These are phyloP conservation scores for Pelargonium nanum DNA, from an alignment of 345 rosid genomes.

Conservation along the genomic window DNA sequence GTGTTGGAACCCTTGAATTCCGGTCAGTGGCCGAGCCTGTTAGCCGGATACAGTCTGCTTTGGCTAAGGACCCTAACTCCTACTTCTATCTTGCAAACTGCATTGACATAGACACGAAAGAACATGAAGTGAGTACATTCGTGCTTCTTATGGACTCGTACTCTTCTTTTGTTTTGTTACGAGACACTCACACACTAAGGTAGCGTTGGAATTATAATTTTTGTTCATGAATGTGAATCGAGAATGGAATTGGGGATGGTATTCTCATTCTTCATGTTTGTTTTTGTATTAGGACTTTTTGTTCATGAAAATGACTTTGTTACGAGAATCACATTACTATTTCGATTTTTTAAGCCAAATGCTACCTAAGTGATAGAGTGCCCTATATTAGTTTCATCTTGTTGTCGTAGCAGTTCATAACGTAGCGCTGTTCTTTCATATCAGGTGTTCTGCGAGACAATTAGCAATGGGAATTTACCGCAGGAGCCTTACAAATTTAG, in stretches of 20 bases:
- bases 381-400: not conserved
- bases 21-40: slow-evolving; percentile 88
- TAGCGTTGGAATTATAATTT: too few species aligned
- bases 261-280: too few species aligned
- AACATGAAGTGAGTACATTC: slow-evolving; percentile 49
- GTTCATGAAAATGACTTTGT: too few species aligned
- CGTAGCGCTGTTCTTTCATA: not conserved
- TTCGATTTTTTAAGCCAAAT: too few species aligned
- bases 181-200: not conserved
- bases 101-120: slow-evolving; percentile 46
- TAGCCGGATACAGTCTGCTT: slow-evolving; percentile 63
- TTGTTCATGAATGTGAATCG: too few species aligned
- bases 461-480: slow-evolving; percentile 35
- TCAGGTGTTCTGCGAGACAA: slow-evolving; percentile 77
- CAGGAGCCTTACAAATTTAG: slow-evolving; percentile 62
- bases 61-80: slow-evolving; percentile 62
- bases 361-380: too few species aligned
- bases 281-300: too few species aligned
- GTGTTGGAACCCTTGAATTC: slow-evolving; percentile 80
- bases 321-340: too few species aligned
- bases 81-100: slow-evolving; percentile 84
- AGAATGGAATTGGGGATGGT: too few species aligned
- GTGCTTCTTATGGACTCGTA: too few species aligned
- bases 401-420: not conserved
- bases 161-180: too few species aligned